These are phyloP conservation scores for Penicillium sp. DNA, from an alignment of 2,329 filamentous ascomycete genomes.

Conservation along the genomic window DNA sequence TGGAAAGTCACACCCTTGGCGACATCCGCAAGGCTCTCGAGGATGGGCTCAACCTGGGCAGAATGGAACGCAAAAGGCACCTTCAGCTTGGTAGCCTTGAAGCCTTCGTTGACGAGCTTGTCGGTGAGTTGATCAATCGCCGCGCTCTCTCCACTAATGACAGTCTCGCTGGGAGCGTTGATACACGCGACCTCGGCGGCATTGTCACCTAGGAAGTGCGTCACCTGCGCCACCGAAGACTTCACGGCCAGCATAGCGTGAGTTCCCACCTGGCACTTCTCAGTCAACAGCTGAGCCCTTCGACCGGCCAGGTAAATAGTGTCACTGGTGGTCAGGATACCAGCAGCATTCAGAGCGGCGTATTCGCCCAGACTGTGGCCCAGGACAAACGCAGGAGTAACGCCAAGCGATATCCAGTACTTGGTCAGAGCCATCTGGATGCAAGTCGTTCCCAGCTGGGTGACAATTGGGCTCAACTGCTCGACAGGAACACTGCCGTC, in stretches of 20 bases:
- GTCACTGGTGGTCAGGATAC: slow-evolving; percentile 38
- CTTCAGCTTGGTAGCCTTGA: slow-evolving; percentile 44
- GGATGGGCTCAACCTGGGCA: slow-evolving; percentile 47
- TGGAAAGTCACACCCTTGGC: slow-evolving; percentile 41
- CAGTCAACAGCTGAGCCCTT: slow-evolving; percentile 41
- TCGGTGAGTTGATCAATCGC: slow-evolving; percentile 40
- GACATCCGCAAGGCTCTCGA: slow-evolving; percentile 41
- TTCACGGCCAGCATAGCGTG: slow-evolving; percentile 48
- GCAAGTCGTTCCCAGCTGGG: slow-evolving; percentile 42
- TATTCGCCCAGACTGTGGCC: slow-evolving; percentile 46
- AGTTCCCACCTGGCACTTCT: slow-evolving; percentile 41
- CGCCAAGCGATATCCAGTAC: slow-evolving; percentile 31
- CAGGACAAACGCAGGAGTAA: slow-evolving; percentile 40
- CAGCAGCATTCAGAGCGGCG: slow-evolving; percentile 41
- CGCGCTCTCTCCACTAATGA: slow-evolving; percentile 39
- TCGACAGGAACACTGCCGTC: slow-evolving; percentile 24
- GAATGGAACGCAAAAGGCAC: slow-evolving; percentile 50
- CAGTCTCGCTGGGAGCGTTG: slow-evolving; percentile 45
- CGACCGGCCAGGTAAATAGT: slow-evolving; percentile 42
- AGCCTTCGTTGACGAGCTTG: slow-evolving; percentile 34
- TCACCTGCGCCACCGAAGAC: slow-evolving; percentile 35
- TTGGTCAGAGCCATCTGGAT: slow-evolving; percentile 44
- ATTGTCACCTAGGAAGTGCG: slow-evolving; percentile 31
- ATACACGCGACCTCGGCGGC: slow-evolving; percentile 41
- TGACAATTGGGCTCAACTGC: slow-evolving; percentile 24